Base-by-base conservation (phyloP, 768 basidiomycete species). In the Leccinum arenicola region DNA sequence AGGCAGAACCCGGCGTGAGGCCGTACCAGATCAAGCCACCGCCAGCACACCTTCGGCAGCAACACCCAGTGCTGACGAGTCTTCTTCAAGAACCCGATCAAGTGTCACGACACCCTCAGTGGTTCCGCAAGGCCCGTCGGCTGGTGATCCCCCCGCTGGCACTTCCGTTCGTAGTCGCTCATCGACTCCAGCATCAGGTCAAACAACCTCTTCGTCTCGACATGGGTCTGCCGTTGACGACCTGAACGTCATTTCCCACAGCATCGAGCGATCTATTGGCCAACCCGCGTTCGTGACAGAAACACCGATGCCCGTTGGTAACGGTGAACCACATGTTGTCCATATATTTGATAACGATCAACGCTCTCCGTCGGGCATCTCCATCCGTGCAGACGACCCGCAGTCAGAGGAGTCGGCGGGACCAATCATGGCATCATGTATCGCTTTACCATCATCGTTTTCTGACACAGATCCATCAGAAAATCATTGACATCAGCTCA, bases 1-100 rank as follows among this genome's bases (percentile, higher is more conserved):
- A 66, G 84, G 89, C 72, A 86, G 83, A 73, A 82, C 75, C 67
- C 85, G 84, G 74, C 78, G 77, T 52, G 78, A 78, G 48, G 76
- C 73, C 31, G 73, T 71, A 47, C 73, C 70, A 35, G 74, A 74
- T 5, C 74, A 75, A 59, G 77, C 73, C 56, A 71, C 73, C 33
- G 68, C 68, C 31, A 66, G 66, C 38, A 70, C 67, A 27, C 51
- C 61, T 17, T 47, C 61, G 33, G 27, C 45, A 29, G 27, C 48
- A 19, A 55, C 62, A 45, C 43, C 60, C 9, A 14, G 50, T 3
- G 35, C 19, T 14, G 64, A 58, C 43, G 58, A 57, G 43, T 40
- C 61, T 50, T 31, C 61, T 36, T 35, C 58, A 25, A 52, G 54
- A 21, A 33, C 53, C 38, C 64, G 60, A 52, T 36, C 57, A 11